Percentiles rank a stretch among this genome's conserved stretches.
Evolutionary conservation across 805 yeast species (phyloP).

Genomic region (Candida vaughaniae): DNA sequence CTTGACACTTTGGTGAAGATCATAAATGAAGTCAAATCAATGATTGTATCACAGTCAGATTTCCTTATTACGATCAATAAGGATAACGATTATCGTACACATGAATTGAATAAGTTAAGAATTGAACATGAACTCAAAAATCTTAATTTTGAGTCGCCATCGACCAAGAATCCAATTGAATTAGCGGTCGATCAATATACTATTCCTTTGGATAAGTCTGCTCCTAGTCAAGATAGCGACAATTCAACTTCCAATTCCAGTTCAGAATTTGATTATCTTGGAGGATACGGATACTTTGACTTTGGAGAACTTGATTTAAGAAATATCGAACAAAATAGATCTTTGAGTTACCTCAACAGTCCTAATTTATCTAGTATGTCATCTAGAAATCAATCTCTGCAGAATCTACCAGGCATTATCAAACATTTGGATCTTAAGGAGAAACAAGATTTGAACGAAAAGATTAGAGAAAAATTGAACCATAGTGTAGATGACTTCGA

Average conservation of each 20-base stretch:
- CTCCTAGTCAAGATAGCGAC: background rate
- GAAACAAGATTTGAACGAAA: slow-evolving; percentile 34
- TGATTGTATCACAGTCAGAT: slow-evolving; percentile 39
- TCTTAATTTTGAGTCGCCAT: slow-evolving; percentile 21
- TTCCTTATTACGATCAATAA: slow-evolving; percentile 25
- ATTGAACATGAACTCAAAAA: slow-evolving; percentile 35
- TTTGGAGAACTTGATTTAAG: slow-evolving; percentile 63
- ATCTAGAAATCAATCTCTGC: slow-evolving; percentile 31
- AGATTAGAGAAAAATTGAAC: slow-evolving; percentile 35
- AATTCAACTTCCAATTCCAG: slow-evolving; percentile 2
- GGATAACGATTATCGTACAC: slow-evolving; percentile 32
- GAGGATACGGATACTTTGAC: slow-evolving; percentile 89
- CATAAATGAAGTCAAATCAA: slow-evolving; percentile 56
- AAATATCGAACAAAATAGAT: slow-evolving; percentile 36
- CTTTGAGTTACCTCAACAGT: slow-evolving; percentile 29
- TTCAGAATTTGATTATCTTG: slow-evolving; percentile 39
- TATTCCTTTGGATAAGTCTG: slow-evolving; percentile 14
- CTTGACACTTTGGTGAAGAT: slow-evolving; percentile 65
- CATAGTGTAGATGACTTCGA: slow-evolving; percentile 17
- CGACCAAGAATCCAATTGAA: slow-evolving; percentile 25
- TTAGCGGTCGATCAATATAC: slow-evolving; percentile 19
- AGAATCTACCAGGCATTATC: slow-evolving; percentile 19
- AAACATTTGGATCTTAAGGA: slow-evolving; percentile 23
- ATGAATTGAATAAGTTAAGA: slow-evolving; percentile 33
- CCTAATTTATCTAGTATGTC: slow-evolving; percentile 21